Conservation (phyloP, 2,329 filamentous ascomycete genomes). For the Colletotrichum magnum region DNA sequence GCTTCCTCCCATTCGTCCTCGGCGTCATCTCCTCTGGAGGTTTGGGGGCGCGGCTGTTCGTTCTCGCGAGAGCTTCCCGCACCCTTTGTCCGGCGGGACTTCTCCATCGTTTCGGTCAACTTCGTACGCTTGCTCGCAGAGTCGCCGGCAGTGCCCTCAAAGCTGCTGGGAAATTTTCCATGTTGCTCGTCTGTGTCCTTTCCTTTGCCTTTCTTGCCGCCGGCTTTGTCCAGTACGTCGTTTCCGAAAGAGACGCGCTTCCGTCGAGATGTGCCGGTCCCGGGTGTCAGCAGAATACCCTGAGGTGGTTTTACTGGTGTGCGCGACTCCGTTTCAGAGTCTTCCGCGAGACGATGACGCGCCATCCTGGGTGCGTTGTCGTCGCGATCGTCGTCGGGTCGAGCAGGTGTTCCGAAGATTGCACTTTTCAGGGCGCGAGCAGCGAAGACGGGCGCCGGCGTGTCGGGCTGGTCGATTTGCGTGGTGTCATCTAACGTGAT, state of each 20-base stretch:
- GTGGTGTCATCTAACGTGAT: slow-evolving; percentile 54
- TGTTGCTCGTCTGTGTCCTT: slow-evolving; percentile 48
- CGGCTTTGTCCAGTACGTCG: slow-evolving; percentile 63
- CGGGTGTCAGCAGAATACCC: slow-evolving; percentile 75
- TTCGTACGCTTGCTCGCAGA: slow-evolving; percentile 55
- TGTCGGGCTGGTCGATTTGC: slow-evolving; percentile 72
- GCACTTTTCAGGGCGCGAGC: slow-evolving; percentile 75
- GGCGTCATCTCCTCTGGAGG: slow-evolving; percentile 42
- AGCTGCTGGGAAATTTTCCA: slow-evolving; percentile 49
- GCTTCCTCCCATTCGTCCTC: slow-evolving; percentile 67
- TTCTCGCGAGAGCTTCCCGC: slow-evolving; percentile 17
- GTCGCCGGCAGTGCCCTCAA: slow-evolving; percentile 42
- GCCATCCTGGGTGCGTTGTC: slow-evolving; percentile 40
- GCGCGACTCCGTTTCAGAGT: slow-evolving; percentile 49
- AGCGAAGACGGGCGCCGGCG: slow-evolving; percentile 76
- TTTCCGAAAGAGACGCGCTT: slow-evolving; percentile 77
- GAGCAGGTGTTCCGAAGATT: slow-evolving; percentile 72
- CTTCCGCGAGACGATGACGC: slow-evolving; percentile 25
- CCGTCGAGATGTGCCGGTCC: slow-evolving; percentile 70
- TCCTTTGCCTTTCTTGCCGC: slow-evolving; percentile 44
- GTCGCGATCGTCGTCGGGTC: slow-evolving; percentile 52
- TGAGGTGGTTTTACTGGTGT: slow-evolving; percentile 64
- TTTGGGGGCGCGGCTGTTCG: slow-evolving; percentile 38
- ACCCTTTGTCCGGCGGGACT: slow-evolving; percentile 50
- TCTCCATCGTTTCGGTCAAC: slow-evolving; percentile 63